These are phyloP conservation scores for Chalciporus piperatus DNA, from an alignment of 768 basidiomycete species.

Conservation along the genomic window DNA sequence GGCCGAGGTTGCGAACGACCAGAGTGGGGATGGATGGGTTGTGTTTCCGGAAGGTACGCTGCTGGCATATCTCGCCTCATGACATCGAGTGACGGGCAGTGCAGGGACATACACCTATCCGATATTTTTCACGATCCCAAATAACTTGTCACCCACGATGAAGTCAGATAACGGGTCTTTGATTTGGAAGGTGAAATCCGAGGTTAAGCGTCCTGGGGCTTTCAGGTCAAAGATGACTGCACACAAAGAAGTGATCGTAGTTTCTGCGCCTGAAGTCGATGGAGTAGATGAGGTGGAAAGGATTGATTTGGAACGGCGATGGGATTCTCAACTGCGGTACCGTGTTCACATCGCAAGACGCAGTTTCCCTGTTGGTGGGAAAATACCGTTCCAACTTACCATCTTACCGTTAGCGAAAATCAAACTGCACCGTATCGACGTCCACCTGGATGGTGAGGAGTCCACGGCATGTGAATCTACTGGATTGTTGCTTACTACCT, in stretches of 20 bases:
- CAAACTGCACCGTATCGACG: conserved; percentile 70
- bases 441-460: conserved; percentile 75
- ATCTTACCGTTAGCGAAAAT: conserved; percentile 83
- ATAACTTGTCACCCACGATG: conserved; percentile 74
- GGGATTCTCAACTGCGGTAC: conserved; percentile 88
- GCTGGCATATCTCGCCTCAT: conserved; percentile 13
- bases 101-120: conserved; percentile 91
- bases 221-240: conserved; percentile 72
- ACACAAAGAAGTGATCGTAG: conserved; percentile 67
- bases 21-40: conserved; percentile 63
- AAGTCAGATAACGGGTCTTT: conserved; percentile 74
- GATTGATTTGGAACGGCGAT: conserved; percentile 82
- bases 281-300: conserved; percentile 63
- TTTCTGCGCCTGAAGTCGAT: conserved; percentile 59
- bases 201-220: conserved; percentile 77
- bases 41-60: conserved; percentile 79
- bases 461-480: not conserved
- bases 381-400: conserved; percentile 74
- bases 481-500: not conserved
- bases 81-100: conserved; percentile 46
- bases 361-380: conserved; percentile 80
- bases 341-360: conserved; percentile 70
- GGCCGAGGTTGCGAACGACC: conserved; percentile 24
- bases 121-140: conserved; percentile 85
- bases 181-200: conserved; percentile 75